Evolutionary conservation across 306 rosid species (phyloP), one percentile per base, ranked within the genome.

Genomic region (Abrus precatorius): DNA sequence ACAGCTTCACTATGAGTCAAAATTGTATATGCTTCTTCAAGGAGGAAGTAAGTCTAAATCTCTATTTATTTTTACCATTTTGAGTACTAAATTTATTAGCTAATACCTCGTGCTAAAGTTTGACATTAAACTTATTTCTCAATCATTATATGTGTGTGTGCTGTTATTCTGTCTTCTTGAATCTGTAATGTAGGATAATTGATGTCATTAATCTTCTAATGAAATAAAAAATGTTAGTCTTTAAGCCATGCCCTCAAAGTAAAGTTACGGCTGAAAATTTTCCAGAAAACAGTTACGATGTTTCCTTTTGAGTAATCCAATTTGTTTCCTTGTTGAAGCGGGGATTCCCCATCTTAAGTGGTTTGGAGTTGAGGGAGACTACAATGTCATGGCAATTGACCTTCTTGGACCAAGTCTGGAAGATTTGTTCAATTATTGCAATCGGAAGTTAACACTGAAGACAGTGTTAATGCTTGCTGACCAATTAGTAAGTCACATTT

Each of bases 371-470:
- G 98, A 92, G 86, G 92, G 97, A 79, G 99, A 93, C 41, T 96
- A 96, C 83, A 96, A 91, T 75, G 79, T 92, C 79, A 96, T 96
- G 99, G 98, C 91, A 65, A 96, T 96, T 33, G 99, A 96, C 80
- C 99, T 96, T 85, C 99, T 96, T 83, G 99, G 99, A 68, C 99
- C 99, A 54, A 96, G 99, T 84, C 84, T 96, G 84, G 99, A 96
- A 88, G 99, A 96, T 89, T 84, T 96, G 79, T 93, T 93, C 89
- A 96, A 96, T 88, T 96, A 93, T 83, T 96, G 99, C 88, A 93
- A 93, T 84, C 84, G 98, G 81, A 96, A 89, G 86, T 88, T 96
- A 71, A 85, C 97, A 44, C 70, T 96, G 95, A 96, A 96, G 81
- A 68, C 98, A 55, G 99, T 96, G 52, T 83, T 96, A 87, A 96